Evolutionary conservation across 1,284 basidiomycete species (phyloP), one percentile per base, ranked within the genome.

Genomic region (Lentinula novae-zelandiae): DNA sequence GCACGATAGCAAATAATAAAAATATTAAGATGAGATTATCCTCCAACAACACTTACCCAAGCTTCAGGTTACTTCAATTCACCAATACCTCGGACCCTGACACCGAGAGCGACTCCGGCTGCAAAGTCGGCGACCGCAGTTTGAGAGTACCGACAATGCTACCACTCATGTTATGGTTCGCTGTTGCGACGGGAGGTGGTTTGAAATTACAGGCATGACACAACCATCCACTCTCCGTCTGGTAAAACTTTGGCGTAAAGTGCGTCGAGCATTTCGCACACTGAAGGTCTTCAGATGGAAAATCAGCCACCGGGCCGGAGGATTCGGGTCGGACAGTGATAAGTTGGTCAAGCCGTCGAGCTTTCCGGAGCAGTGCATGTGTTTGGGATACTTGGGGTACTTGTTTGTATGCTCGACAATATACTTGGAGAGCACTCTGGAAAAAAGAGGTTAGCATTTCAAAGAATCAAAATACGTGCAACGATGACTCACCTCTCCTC

Each of bases 351-450:
- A 96, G 79, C 9, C 92, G 84, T 34, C 83, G 84, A 7, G 93
- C 93, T 73, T 96, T 95, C 60, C 93, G 89, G 44, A 96, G 81
- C 10, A 95, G 81, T 1, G 86, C 90, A 70, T 95, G 93, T 2
- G 90, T 84, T 67, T 90, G 84, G 6, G 81, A 78, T 5, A 85
- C 74, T 0, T 60, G 58, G 15, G 80, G 78, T 0, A 90, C 87
- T 67, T 89, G 87, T 75, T 96, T 96, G 78, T 96, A 96, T 8
- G 85, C 82, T 58, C 82, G 82, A 46, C 87, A 89, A 72, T 92
- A 97, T 13, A 92, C 83, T 74, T 96, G 93, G 20, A 97, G 79
- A 1, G 93, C 90, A 93, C 90, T 95, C 50, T 34, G 57, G 39
- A 44, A 27, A 17, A 57, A 17, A 46, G 53, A 38, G 58, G 63